Conservation (phyloP, 2,329 filamentous ascomycete species). For the Cladosporium sp. region DNA sequence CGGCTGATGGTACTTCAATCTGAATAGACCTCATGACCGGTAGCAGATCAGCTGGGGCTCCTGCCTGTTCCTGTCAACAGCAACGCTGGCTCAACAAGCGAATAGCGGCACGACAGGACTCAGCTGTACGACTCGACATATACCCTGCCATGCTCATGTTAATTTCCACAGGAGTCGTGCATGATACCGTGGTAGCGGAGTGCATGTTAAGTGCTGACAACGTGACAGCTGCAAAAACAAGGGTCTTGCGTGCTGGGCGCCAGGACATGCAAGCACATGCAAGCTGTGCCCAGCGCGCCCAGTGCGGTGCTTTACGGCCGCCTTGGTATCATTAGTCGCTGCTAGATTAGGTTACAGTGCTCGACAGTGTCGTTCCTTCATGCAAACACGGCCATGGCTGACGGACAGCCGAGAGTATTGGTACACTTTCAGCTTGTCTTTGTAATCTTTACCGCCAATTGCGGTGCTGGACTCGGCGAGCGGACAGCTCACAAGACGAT, state of each 20-base stretch:
- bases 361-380: background rate
- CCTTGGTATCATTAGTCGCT: slow-evolving; percentile 4
- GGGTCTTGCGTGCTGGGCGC: slow-evolving; percentile 4
- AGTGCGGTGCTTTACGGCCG: slow-evolving; percentile 4
- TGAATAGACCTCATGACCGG: background rate
- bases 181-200: background rate
- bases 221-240: slow-evolving; percentile 6
- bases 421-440: background rate
- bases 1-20: background rate
- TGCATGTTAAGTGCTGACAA: slow-evolving; percentile 8
- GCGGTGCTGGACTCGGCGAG: background rate
- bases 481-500: background rate
- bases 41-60: background rate
- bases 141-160: background rate
- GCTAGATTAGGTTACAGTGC: background rate
- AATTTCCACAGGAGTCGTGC: background rate
- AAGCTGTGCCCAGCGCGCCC: slow-evolving; percentile 3
- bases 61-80: slow-evolving; percentile 2
- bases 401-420: background rate
- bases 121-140: background rate
- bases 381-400: background rate
- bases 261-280: slow-evolving; percentile 11
- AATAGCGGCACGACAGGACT: background rate
- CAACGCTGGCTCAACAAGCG: background rate
- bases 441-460: background rate